Evolutionary conservation across 2,329 filamentous ascomycete genomes (phyloP).

Genomic region (Fusarium proliferatum): DNA sequence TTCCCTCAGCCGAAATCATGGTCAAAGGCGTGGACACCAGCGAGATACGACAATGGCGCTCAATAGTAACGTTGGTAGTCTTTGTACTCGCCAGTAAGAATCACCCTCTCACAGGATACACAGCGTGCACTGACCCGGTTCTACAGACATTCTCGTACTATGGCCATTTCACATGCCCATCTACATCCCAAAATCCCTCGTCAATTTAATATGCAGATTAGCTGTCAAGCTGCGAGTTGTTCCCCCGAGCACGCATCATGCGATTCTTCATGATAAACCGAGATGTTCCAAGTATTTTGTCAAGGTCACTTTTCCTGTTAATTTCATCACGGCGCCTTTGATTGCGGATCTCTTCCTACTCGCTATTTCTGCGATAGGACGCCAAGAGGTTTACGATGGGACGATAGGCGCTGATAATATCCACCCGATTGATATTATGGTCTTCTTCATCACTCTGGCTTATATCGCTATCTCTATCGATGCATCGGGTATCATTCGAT

Average conservation of each 20-base stretch:
- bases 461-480: constrained; percentile 84
- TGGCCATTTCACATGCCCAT: constrained; percentile 76
- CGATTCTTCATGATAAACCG: constrained; percentile 27
- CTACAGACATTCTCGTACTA: constrained; percentile 72
- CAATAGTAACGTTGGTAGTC: constrained; percentile 75
- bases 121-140: background rate
- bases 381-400: constrained; percentile 74
- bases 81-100: constrained; percentile 77
- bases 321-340: constrained; percentile 77
- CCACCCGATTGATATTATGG: constrained; percentile 77
- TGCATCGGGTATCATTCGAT: constrained; percentile 78
- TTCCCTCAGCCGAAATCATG: constrained; percentile 17
- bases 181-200: constrained; percentile 64
- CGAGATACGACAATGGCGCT: constrained; percentile 71
- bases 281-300: constrained; percentile 55
- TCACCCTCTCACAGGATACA: constrained; percentile 33
- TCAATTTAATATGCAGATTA: constrained; percentile 55
- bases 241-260: constrained; percentile 51
- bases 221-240: constrained; percentile 61
- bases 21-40: constrained; percentile 31
- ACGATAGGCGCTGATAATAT: constrained; percentile 75
- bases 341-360: constrained; percentile 78
- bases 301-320: constrained; percentile 70
- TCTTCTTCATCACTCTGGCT: constrained; percentile 78
- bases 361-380: constrained; percentile 74